Percentiles rank a stretch among this genome's conserved stretches.
phyloP scores from a whole-genome alignment of 2,329 filamentous ascomycete genomes.

The Talaromyces sp. region DNA sequence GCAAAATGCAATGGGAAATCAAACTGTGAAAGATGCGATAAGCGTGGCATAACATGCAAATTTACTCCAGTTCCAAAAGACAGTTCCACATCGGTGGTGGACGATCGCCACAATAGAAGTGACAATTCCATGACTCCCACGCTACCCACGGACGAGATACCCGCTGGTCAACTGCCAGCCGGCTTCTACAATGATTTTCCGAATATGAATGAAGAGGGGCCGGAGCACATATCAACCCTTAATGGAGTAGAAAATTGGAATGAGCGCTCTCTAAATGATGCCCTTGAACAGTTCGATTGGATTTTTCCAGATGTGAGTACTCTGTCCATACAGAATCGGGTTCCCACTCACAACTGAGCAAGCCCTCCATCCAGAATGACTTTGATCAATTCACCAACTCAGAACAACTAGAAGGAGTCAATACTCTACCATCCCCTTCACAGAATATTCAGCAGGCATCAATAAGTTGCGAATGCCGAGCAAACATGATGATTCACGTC shows the following conservation, averaged over 20 bases:
- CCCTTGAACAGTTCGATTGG: conserved; percentile 14
- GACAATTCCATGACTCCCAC: no score
- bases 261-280: conserved; percentile 6
- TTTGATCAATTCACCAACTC: not conserved
- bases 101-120: no score
- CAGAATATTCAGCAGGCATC: not conserved
- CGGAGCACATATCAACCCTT: not conserved
- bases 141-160: no score
- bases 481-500: conserved; percentile 12
- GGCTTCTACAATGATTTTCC: no score
- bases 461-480: conserved; percentile 10
- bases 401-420: not conserved
- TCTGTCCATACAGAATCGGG: not conserved
- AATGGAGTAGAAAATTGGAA: not conserved
- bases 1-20: conserved; percentile 12
- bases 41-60: not conserved
- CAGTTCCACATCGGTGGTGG: no score
- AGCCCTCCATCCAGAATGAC: not conserved
- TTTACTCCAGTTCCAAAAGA: no score
- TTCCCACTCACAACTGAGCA: no score
- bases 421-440: not conserved
- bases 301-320: conserved; percentile 8
- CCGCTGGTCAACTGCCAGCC: no score
- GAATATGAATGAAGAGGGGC: no score
- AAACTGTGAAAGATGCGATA: conserved; percentile 1